Evolutionary conservation across 495 filamentous ascomycete genomes (phyloP).

Genomic region (Thozetella sp.): DNA sequence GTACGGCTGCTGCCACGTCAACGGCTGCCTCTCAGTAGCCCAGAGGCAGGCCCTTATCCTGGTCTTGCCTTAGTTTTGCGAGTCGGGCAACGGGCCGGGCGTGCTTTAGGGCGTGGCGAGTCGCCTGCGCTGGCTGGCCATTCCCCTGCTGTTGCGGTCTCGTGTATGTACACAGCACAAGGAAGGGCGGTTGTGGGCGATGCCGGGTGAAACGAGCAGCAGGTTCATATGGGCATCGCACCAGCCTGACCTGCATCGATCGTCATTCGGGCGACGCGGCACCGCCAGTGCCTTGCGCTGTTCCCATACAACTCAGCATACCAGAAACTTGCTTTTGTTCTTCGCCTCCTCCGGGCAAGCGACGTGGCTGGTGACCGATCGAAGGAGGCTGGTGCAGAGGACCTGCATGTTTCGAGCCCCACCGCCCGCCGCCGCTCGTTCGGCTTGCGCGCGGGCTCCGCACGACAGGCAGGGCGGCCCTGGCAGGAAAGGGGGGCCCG

Average conservation of each 20-base stretch:
- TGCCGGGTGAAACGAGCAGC: no score
- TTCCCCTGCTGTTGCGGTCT: no score
- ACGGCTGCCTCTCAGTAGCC: conserved; percentile 12
- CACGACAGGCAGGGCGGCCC: neutral
- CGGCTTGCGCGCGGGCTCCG: neutral
- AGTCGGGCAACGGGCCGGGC: neutral
- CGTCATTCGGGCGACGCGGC: neutral
- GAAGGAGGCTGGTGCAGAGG: neutral
- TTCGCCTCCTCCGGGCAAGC: neutral
- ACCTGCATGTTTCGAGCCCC: neutral
- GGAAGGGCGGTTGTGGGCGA: no score
- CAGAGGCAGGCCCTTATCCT: neutral
- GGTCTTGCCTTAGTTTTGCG: conserved; percentile 3
- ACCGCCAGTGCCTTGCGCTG: neutral
- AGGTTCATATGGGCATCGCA: no score
- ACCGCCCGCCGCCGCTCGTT: neutral
- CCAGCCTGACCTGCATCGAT: neutral
- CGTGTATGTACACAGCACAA: no score
- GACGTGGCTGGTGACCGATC: neutral
- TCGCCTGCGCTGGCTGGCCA: neutral
- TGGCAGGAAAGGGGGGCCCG: neutral
- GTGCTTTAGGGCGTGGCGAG: neutral
- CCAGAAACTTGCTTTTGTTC: conserved; percentile 1
- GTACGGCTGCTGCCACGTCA: conserved; percentile 13
- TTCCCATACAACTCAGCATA: neutral